Conservation (phyloP, 176 grass and related monocot species). For the Metroxylon sagu region DNA sequence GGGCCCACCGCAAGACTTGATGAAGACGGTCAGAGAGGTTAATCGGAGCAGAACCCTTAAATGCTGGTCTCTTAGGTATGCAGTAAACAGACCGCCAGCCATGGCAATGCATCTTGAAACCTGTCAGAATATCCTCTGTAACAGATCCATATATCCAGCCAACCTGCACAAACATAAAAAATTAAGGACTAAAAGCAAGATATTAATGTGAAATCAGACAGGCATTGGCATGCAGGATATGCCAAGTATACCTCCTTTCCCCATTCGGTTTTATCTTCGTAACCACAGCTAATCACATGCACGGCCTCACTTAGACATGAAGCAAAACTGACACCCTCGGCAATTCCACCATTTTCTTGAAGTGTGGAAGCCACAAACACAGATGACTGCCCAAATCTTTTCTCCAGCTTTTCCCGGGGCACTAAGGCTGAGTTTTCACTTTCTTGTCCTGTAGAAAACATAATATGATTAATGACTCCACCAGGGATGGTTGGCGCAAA, state of each 20-base stretch:
- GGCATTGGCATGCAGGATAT: neutral
- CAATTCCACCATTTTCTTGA: constrained; percentile 22
- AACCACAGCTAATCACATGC: constrained; percentile 43
- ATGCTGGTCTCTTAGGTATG: constrained; percentile 38
- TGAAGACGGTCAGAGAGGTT: constrained; percentile 48
- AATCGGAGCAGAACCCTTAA: constrained; percentile 42
- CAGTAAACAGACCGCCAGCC: constrained; percentile 51
- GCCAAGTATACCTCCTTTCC: constrained; percentile 37
- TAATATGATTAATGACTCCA: too few relatives aligned
- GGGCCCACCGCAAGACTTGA: constrained; percentile 46
- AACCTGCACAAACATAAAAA: constrained; percentile 18
- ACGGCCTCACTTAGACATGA: constrained; percentile 26
- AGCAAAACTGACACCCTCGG: constrained; percentile 14
- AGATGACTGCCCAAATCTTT: constrained; percentile 46
- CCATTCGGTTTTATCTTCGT: constrained; percentile 50
- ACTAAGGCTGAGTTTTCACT: constrained; percentile 23
- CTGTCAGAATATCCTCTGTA: constrained; percentile 42
- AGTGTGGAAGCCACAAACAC: constrained; percentile 41
- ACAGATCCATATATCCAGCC: constrained; percentile 52
- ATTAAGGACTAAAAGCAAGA: neutral
- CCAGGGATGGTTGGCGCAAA: too few relatives aligned
- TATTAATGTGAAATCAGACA: neutral
- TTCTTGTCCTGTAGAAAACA: constrained; percentile 17
- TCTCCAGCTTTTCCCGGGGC: constrained; percentile 43
- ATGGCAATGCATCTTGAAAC: constrained; percentile 51